Evolutionary conservation across 2,329 filamentous ascomycete species (phyloP), one percentile per base, ranked within the genome.

Genomic region (Ceratocystis albifundus): DNA sequence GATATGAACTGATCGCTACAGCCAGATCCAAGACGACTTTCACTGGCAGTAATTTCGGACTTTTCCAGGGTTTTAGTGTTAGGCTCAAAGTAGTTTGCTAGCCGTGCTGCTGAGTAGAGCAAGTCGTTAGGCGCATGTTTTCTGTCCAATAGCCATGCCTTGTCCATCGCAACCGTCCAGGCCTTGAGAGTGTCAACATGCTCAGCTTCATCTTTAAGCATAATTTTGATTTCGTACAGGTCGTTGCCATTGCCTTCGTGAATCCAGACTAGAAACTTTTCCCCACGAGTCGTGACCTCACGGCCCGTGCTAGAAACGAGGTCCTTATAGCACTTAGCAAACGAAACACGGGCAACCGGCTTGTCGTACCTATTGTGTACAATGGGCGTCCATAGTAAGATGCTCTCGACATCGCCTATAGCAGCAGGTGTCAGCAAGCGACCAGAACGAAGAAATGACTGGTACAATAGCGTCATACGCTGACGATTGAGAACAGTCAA

Each of bases 401-500:
- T 83, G 20, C 80, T 83, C 73, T 90, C 88, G 61, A 78, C 76
- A 62, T 81, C 71, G 0, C 89, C 82, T 1, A 91, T 85, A 70
- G 91, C 78, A 6, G 78, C 75, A 0, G 90, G 91, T 0, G 80
- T 80, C 2, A 89, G 79, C 1, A 89, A 75, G 10, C 72, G 75
- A 28, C 78, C 78, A 17, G 69, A 76, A 64, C 74, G 79, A 70
- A 87, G 73, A 65, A 82, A 82, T 69, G 80, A 78, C 50, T 83
- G 81, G 71, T 92, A 86, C 1, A 96, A 79, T 22, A 96, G 84
- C 61, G 87, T 89, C 1, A 91, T 89, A 45, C 94, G 84, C 75
- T 97, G 92, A 25, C 90, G 82, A 76, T 96, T 97, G 45, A 97
- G 79, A 5, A 84, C 89, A 48, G 83, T 83, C 86, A 97, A 90